phyloP scores from a whole-genome alignment of 31 red algal species.

The Bonnemaisonia californica region DNA sequence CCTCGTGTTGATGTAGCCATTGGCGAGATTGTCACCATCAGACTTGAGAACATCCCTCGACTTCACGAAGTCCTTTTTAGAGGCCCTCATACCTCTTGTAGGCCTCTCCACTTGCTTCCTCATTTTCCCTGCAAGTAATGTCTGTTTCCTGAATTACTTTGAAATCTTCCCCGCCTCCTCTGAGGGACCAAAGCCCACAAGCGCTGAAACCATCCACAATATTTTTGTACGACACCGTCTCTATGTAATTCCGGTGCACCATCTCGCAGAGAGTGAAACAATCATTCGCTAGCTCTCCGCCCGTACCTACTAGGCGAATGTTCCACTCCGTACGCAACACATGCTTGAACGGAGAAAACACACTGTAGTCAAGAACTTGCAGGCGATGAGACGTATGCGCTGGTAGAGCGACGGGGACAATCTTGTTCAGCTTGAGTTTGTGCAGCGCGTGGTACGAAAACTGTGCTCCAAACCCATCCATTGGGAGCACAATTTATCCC shows the following conservation, averaged over 20 bases:
- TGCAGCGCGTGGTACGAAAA: not conserved
- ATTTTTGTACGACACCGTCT: not conserved
- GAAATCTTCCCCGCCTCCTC: not conserved
- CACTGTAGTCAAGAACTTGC: slow-evolving; percentile 9
- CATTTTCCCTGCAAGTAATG: not conserved
- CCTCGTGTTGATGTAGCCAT: not conserved
- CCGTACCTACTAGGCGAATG: too few relatives aligned
- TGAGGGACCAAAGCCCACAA: not conserved
- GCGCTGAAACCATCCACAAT: not conserved
- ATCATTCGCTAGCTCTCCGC: too few relatives aligned
- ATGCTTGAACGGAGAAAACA: slow-evolving; percentile 16
- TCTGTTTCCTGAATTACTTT: not conserved
- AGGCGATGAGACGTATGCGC: slow-evolving; percentile 6
- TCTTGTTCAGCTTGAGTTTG: slow-evolving; percentile 11
- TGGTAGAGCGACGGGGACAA: slow-evolving; percentile 18
- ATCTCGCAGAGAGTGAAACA: not conserved
- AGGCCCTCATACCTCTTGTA: not conserved
- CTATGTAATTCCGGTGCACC: not conserved
- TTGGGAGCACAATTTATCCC: not conserved
- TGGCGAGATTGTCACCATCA: not conserved
- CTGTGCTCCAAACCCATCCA: slow-evolving; percentile 35
- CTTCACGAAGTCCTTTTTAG: not conserved
- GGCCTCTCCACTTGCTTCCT: not conserved
- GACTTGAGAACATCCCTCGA: not conserved
- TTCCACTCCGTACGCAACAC: too few relatives aligned